These are phyloP conservation scores for Pelargonium nanum DNA, from an alignment of 345 rosid species.

Conservation along the genomic window DNA sequence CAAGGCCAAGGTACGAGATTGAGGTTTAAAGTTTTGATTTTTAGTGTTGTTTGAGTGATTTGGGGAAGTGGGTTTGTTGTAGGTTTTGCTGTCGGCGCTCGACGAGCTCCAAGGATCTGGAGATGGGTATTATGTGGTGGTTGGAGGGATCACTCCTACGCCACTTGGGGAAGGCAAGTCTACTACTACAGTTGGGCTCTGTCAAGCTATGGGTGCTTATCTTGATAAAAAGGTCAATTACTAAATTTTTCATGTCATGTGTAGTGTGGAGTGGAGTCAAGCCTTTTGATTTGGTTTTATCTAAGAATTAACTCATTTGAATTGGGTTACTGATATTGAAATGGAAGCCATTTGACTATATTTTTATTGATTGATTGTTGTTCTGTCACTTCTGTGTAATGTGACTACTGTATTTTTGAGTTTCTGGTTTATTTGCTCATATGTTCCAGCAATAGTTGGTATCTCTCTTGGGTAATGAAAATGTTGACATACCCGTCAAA, in stretches of 20 bases:
- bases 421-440: too few species aligned
- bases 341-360: background rate
- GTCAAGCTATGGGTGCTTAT: constrained; percentile 92
- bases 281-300: too few species aligned
- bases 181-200: constrained; percentile 89
- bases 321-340: background rate
- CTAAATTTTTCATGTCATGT: constrained; percentile 3
- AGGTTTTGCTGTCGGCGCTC: constrained; percentile 72
- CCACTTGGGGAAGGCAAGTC: constrained; percentile 98
- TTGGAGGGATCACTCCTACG: constrained; percentile 98
- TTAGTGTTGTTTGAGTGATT: background rate
- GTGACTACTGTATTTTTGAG: too few species aligned
- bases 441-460: too few species aligned
- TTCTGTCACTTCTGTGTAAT: too few species aligned
- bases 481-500: too few species aligned
- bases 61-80: background rate
- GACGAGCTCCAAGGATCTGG: constrained; percentile 62
- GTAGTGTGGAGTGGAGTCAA: too few species aligned
- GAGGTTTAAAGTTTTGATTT: constrained; percentile 2
- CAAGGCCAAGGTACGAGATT: constrained; percentile 70
- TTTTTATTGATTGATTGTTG: too few species aligned
- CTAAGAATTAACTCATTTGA: background rate
- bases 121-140: constrained; percentile 89
- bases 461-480: too few species aligned
- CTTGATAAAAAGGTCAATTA: constrained; percentile 72